These are phyloP conservation scores for Crepidotus sp. DNA, from an alignment of 1,284 basidiomycete genomes.

Conservation along the genomic window DNA sequence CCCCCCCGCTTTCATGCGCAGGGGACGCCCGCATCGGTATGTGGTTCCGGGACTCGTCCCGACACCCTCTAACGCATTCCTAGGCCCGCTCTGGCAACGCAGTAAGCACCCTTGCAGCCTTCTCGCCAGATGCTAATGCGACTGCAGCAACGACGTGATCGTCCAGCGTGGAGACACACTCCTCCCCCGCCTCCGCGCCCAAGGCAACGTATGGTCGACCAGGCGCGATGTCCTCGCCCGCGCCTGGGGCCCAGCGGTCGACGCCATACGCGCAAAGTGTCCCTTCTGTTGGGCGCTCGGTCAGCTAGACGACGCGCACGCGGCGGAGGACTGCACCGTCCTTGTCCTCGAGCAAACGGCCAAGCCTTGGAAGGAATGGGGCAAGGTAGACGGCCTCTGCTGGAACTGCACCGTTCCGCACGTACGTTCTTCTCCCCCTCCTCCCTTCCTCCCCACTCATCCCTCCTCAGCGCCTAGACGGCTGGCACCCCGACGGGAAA, in stretches of 20 bases:
- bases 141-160: not conserved
- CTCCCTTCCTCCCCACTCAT: not conserved
- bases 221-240: not conserved
- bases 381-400: not conserved
- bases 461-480: not conserved
- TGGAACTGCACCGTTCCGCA: not conserved
- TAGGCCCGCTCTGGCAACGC: not conserved
- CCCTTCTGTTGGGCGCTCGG: slow-evolving; percentile 1
- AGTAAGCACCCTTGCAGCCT: not conserved
- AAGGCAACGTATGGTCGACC: not conserved
- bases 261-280: not conserved
- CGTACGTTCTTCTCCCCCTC: not conserved
- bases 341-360: not conserved
- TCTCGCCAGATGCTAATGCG: not conserved
- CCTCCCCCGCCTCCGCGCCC: not conserved
- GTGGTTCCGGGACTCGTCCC: too few relatives aligned
- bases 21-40: too few relatives aligned
- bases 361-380: not conserved
- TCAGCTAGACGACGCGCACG: not conserved
- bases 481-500: not conserved
- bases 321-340: too few relatives aligned
- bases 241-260: not conserved
- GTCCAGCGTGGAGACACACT: not conserved
- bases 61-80: not conserved
- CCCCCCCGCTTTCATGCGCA: too few relatives aligned